These are phyloP conservation scores for Flueggea neowawraea DNA, from an alignment of 441 rosid genomes.

Conservation along the genomic window DNA sequence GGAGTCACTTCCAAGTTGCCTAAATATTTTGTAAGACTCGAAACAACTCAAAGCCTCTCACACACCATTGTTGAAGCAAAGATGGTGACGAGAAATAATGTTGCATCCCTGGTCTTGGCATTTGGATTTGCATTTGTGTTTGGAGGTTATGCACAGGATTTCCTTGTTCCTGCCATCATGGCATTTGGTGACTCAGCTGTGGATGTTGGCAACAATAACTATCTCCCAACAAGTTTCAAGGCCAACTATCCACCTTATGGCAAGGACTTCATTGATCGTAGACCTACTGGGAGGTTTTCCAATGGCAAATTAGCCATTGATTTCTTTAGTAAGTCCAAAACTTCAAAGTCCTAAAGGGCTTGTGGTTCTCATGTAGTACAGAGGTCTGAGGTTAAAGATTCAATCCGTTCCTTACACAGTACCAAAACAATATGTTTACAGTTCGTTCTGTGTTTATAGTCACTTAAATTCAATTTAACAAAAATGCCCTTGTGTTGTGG, in stretches of 20 bases:
- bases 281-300: slow-evolving; percentile 89
- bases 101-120: slow-evolving; percentile 16
- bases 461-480: too few species aligned
- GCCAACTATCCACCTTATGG: slow-evolving; percentile 93
- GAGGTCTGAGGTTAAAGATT: too few species aligned
- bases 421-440: neutral
- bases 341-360: too few species aligned
- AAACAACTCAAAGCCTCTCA: too few species aligned
- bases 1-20: too few species aligned
- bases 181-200: slow-evolving; percentile 87
- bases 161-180: slow-evolving; percentile 70
- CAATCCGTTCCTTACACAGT: too few species aligned
- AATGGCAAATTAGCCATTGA: slow-evolving; percentile 92
- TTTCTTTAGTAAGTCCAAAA: slow-evolving; percentile 49
- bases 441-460: neutral
- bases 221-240: slow-evolving; percentile 69
- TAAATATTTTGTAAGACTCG: too few species aligned
- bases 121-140: slow-evolving; percentile 12
- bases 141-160: slow-evolving; percentile 37
- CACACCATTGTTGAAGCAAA: neutral
- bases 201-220: slow-evolving; percentile 90
- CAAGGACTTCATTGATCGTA: slow-evolving; percentile 64
- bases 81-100: slow-evolving; percentile 10
- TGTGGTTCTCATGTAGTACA: neutral
- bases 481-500: neutral